Evolutionary conservation across 345 rosid species (phyloP), one percentile per base, ranked within the genome.

Genomic region (Syzygium aqueum): DNA sequence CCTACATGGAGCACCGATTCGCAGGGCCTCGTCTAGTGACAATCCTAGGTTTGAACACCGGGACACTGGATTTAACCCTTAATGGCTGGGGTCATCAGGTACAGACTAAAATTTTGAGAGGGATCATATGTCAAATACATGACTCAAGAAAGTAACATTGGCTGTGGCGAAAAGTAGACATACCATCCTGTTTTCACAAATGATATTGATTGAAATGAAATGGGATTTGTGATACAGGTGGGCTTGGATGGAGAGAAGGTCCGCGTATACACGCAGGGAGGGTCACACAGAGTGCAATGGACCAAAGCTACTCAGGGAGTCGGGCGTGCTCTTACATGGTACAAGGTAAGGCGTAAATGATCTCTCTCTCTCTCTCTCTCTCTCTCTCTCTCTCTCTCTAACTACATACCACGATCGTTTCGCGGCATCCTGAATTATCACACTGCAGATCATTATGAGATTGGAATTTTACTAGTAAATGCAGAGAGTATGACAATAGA

Each of bases 81-180:
- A 91, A 93, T 84, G 92, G 86, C 25, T 97, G 98, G 98, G 97
- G 93, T 43, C 96, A 96, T 84, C 91, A 92, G 96, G 98, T 96
- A 92, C 67, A 30, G 78, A 67, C 8, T 8, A 21, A 67, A 2
- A 9, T 30, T 37, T 67, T 23, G 46, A 67, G 46, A 22, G 5
- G 27, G 27, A 56, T 9, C 61, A 22, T 22, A 56, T 9, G 12
- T 56, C 11, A 11, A 56, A 56, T 56, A 56, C 9, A 22, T 22
- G 27, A 22, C 14, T 28, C 59, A 17, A 23, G 27, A 52, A 50
- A 73, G 53, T 27, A 28, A 57, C 52, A 40, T 59, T 30, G 23
- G 83, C 43, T 11, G 53, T 30, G 28, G 37, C 51, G 40, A 21
- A 59, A 56, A 57, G 85, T 27, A 11, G 21, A 46, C 30, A 27